Evolutionary conservation across 345 rosid species (phyloP).

Genomic region (Euphorbia tirucalli): DNA sequence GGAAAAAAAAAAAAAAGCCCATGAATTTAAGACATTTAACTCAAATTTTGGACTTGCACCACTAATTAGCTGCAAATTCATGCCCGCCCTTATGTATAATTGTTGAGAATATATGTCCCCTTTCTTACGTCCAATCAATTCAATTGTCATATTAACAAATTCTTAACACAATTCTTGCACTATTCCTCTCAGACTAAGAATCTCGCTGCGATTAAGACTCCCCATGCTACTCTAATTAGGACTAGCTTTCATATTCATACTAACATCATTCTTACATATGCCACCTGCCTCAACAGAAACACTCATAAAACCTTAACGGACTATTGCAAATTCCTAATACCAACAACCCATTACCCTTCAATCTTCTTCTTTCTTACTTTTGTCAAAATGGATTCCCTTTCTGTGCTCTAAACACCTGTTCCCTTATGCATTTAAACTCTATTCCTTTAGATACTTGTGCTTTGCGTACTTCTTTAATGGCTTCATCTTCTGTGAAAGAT

Average conservation of each 20-base stretch:
- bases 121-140: not conserved
- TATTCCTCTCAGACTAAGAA: constrained; percentile 18
- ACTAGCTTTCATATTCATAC: constrained; percentile 25
- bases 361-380: constrained; percentile 40
- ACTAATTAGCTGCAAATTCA: no score
- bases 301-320: constrained; percentile 26
- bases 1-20: no score
- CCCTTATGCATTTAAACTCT: constrained; percentile 44
- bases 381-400: constrained; percentile 38
- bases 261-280: constrained; percentile 36
- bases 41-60: no score
- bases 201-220: constrained; percentile 24
- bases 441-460: constrained; percentile 45
- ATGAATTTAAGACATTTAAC: no score
- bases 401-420: constrained; percentile 34
- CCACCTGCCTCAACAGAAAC: constrained; percentile 21
- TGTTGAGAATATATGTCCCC: no score
- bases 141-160: not conserved
- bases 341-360: constrained; percentile 39
- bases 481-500: constrained; percentile 31
- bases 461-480: constrained; percentile 43
- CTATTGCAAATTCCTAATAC: constrained; percentile 35
- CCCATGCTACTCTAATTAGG: constrained; percentile 36
- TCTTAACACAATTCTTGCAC: constrained; percentile 20
- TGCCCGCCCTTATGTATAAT: no score